A percentile compares a stretch with the other conserved stretches of the same genome.
phyloP scores from a whole-genome alignment of 176 grass and related monocot genomes.

The Lolium rigidum region DNA sequence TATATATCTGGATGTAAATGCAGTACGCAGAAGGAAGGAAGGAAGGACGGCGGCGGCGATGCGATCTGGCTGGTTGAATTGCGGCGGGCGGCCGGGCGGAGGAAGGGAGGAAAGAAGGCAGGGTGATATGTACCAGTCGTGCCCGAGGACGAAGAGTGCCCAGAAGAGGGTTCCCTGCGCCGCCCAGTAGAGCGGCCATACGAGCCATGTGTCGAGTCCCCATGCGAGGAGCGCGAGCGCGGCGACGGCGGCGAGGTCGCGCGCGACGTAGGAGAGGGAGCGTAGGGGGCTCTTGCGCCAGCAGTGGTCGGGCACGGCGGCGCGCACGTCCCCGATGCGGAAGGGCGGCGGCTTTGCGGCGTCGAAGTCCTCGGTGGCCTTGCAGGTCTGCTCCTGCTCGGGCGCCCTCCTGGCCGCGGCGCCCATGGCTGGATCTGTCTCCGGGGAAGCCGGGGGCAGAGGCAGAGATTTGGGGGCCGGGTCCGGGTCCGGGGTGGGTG shows the following conservation, averaged over 20 bases:
- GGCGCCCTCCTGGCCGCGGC: constrained; percentile 15
- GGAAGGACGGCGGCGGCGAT: not conserved
- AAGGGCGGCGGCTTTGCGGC: constrained; percentile 73
- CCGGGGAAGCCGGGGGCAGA: not conserved
- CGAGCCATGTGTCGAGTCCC: constrained; percentile 26
- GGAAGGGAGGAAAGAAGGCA: not conserved
- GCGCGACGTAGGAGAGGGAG: constrained; percentile 68
- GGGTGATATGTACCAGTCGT: constrained; percentile 65
- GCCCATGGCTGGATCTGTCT: constrained; percentile 25
- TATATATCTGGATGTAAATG: not conserved
- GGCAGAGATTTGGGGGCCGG: constrained; percentile 19
- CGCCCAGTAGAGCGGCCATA: constrained; percentile 79
- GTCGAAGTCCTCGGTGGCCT: constrained; percentile 63
- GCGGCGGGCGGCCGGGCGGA: not conserved
- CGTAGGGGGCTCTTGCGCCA: constrained; percentile 71
- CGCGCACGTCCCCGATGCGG: constrained; percentile 84
- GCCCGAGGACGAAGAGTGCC: constrained; percentile 93
- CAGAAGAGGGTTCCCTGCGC: constrained; percentile 95
- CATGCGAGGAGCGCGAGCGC: constrained; percentile 39
- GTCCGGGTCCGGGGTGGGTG: not conserved
- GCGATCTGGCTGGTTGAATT: not conserved
- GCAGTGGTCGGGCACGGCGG: constrained; percentile 71
- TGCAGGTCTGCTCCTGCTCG: constrained; percentile 34
- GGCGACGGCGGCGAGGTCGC: constrained; percentile 51
- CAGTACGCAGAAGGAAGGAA: not conserved